Evolutionary conservation across 2,329 filamentous ascomycete genomes (phyloP).

Genomic region (Fusarium nodosum): DNA sequence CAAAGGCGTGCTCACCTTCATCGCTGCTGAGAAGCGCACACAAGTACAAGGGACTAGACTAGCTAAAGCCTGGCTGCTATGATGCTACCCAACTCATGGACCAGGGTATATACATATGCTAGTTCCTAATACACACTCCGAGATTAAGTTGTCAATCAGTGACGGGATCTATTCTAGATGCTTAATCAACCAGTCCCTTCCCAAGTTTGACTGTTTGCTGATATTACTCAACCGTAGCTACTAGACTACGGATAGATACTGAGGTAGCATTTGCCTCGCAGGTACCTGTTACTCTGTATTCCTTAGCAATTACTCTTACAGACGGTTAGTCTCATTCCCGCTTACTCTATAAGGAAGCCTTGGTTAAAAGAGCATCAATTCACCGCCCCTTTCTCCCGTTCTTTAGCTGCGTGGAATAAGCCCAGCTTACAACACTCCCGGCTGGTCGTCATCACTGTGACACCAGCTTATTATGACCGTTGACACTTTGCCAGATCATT

Average conservation of each 20-base stretch:
- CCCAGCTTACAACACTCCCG: neutral
- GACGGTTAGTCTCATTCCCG: neutral
- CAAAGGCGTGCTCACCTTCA: constrained; percentile 3
- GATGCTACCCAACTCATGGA: constrained; percentile 6
- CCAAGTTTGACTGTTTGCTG: neutral
- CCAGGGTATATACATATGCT: constrained; percentile 12
- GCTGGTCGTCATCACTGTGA: constrained; percentile 3
- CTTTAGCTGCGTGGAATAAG: constrained; percentile 5
- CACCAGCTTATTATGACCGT: constrained; percentile 1
- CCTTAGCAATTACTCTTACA: neutral
- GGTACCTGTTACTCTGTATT: neutral
- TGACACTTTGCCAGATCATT: no score
- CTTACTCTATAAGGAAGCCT: neutral
- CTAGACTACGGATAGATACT: neutral
- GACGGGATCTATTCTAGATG: constrained; percentile 19
- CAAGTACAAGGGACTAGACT: neutral
- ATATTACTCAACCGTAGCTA: neutral
- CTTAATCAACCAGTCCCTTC: constrained; percentile 35
- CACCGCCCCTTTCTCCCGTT: neutral
- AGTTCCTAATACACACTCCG: constrained; percentile 1
- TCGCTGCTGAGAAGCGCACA: constrained; percentile 15
- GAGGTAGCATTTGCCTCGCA: neutral
- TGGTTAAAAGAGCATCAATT: neutral
- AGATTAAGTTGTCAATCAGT: constrained; percentile 50
- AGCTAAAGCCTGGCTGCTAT: neutral